Conservation (phyloP, 139 green algal genomes). For the Haematococcus lacustris region DNA sequence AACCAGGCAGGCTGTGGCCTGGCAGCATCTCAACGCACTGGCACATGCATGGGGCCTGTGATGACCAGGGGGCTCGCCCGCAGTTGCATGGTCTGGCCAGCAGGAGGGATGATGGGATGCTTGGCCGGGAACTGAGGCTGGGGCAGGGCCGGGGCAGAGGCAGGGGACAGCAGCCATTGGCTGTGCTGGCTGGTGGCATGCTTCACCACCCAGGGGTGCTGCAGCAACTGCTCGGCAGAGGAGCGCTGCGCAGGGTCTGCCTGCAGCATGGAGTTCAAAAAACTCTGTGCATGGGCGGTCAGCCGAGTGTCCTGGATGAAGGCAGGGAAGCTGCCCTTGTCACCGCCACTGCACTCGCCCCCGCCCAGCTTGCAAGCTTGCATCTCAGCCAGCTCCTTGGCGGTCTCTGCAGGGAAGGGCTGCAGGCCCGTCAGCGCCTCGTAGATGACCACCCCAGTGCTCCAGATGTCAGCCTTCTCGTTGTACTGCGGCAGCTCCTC, state of each 20-base stretch:
- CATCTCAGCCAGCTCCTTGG: slow-evolving; percentile 19
- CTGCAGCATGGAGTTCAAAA: not conserved
- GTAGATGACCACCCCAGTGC: slow-evolving; percentile 38
- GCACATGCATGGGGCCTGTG: no score
- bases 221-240: slow-evolving; percentile 32
- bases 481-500: slow-evolving; percentile 55
- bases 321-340: slow-evolving; percentile 9
- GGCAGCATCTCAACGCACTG: no score
- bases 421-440: slow-evolving; percentile 50
- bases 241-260: slow-evolving; percentile 25
- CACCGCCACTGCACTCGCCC: no score
- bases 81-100: no score
- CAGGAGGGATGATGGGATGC: no score
- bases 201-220: slow-evolving; percentile 38
- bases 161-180: not conserved
- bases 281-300: not conserved
- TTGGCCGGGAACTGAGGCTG: no score
- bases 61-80: no score
- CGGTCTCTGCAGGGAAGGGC: slow-evolving; percentile 48
- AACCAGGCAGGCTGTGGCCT: no score
- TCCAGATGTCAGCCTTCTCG: slow-evolving; percentile 58
- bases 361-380: not conserved
- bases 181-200: not conserved
- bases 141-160: no score
- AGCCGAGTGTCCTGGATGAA: slow-evolving; percentile 7